A percentile compares a stretch with the other conserved stretches of the same genome.
These are phyloP conservation scores for Crucibulum cyathiforme DNA, from an alignment of 1,284 basidiomycete species.

Conservation along the genomic window DNA sequence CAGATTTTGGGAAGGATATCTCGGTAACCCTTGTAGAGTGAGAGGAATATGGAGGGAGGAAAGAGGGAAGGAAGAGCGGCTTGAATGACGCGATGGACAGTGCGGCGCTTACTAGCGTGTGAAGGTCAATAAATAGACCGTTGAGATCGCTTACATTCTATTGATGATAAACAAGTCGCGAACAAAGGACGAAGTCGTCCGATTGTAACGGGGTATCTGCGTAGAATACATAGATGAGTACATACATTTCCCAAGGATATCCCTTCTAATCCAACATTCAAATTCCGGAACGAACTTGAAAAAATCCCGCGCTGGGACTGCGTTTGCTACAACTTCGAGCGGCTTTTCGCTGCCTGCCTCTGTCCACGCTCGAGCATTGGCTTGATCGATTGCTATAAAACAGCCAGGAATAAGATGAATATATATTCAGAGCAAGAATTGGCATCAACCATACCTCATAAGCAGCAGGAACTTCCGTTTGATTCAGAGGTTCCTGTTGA, in stretches of 20 bases:
- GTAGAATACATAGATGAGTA: too few species aligned
- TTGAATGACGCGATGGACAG: too few species aligned
- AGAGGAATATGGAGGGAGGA: too few species aligned
- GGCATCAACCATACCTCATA: conserved; percentile 50
- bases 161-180: too few species aligned
- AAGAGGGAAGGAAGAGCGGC: too few species aligned
- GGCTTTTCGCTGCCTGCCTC: conserved; percentile 23
- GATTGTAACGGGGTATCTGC: too few species aligned
- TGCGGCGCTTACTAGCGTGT: too few species aligned
- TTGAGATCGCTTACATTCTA: too few species aligned
- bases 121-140: too few species aligned
- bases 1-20: too few species aligned
- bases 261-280: not conserved
- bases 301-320: not conserved
- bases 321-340: not conserved
- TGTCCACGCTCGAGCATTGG: conserved; percentile 55
- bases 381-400: conserved; percentile 51
- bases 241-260: not conserved
- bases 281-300: not conserved
- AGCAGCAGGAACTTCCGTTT: conserved; percentile 53
- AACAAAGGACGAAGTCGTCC: too few species aligned
- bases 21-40: too few species aligned
- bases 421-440: not conserved
- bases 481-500: conserved; percentile 71
- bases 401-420: not conserved